Conservation (phyloP, 2,329 filamentous ascomycete species). For the Stagonosporopsis rhizophila region DNA sequence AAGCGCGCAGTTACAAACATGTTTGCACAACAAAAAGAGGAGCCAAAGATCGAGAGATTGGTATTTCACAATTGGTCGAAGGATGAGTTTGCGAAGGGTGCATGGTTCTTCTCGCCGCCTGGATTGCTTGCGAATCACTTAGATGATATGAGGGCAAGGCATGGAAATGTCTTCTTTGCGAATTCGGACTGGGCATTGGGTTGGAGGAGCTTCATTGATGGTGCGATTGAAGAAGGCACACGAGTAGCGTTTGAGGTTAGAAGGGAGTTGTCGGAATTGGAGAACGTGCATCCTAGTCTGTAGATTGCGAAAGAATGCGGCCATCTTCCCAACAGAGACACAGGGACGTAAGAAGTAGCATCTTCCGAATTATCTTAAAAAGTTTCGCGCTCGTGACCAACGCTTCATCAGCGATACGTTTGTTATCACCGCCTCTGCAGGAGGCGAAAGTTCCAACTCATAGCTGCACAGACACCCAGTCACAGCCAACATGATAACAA, state of each 20-base stretch:
- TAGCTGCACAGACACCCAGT: not conserved
- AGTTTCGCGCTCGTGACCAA: too few relatives aligned
- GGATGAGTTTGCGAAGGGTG: conserved; percentile 57
- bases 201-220: conserved; percentile 61
- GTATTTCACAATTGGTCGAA: conserved; percentile 60
- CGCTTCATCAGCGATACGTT: too few relatives aligned
- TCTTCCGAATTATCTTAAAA: not conserved
- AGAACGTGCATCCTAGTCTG: not conserved
- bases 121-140: conserved; percentile 50
- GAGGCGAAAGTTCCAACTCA: not conserved
- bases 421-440: not conserved
- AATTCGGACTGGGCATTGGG: conserved; percentile 59
- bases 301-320: not conserved
- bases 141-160: conserved; percentile 50
- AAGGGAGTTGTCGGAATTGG: conserved; percentile 18
- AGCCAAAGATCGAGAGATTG: conserved; percentile 25
- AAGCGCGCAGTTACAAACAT: conserved; percentile 43
- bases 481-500: not conserved
- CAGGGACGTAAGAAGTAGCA: not conserved
- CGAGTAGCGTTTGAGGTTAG: conserved; percentile 44
- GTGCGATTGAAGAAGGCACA: conserved; percentile 58
- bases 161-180: conserved; percentile 57
- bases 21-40: conserved; percentile 26
- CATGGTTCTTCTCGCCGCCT: conserved; percentile 44
- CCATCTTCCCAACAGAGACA: too few relatives aligned